Base-by-base conservation (phyloP, 768 basidiomycete species). In the Trametes sanguinea region DNA sequence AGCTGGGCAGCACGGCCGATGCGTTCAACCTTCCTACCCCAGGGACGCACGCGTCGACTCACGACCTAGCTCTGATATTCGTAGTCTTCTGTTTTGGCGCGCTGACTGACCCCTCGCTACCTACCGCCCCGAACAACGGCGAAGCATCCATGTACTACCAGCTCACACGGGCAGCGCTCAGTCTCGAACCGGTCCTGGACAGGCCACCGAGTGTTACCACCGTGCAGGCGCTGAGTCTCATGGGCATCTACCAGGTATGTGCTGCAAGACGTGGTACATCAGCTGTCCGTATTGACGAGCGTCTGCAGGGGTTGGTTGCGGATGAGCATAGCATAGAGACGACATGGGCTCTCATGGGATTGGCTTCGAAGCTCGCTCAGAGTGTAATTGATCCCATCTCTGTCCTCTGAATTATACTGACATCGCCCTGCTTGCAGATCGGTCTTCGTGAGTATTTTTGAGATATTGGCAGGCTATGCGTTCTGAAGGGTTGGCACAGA, bases 101-200 rank as follows among this genome's bases (percentile, higher is more conserved):
- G 8, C 69, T 73, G 27, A 69, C 71, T 43, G 73, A 76, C 55
- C 57, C 69, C 4, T 48, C 32, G 9, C 66, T 79, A 9, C 68
- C 71, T 14, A 67, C 73, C 77, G 68, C 88, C 80, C 68, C 77
- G n/a, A 56, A 73, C 54, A 72, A 71, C 35, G 52, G 56, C 27
- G 76, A 78, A 45, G 78, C 81, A 10, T 76, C 80, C 63, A 69
- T 74, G 61, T 78, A 80, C 55, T 82, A 78, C 57, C 74, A 84
- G 47, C 76, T 91, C 32, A 81, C 86, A 6, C 83, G 88, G 58
- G 87, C 85, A 1, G 82, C 88, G 22, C 68, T 92, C 68, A 84
- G 81, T 39, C 71, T 90, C 29, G 85, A 89, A 66, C 87, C 87
- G 1, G 82, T 90, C 2, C 67, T 89, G 57, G 89, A 90, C 54